Base-by-base conservation (phyloP, 495 filamentous ascomycete genomes). In the Trichocladium antarcticum region DNA sequence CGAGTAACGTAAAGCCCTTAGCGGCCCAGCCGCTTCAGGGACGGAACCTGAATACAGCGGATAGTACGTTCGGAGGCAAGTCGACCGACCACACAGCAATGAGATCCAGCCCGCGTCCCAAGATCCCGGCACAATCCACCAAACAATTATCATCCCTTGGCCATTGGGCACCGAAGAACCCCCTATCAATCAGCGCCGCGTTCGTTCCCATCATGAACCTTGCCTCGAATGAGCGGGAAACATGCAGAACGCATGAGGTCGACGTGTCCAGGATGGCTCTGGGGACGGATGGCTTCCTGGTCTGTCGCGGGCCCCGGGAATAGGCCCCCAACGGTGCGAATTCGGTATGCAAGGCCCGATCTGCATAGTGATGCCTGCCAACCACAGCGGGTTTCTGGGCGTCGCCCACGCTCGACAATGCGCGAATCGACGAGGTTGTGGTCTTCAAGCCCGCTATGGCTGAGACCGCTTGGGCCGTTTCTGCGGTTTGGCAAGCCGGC, bases 11-110 rank as follows among this genome's bases (percentile, higher is more conserved):
- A 22, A 14, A 14, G 8, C 9, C 6, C 8, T n/a, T n/a, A 27
- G 19, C 20, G 6, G 29, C 31, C 20, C 1, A 19, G 29, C n/a
- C 22, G 46, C 29, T 42, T 42, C 17, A 2, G 24, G 28, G 27
- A 34, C 15, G 37, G 27, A n/a, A n/a, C n/a, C n/a, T n/a, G n/a
- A 11, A 41, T 12, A 27, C 19, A 37, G 7, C 36, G 45, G 44
- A 24, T 39, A 32, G 37, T 11, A 37, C 37, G 14, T 32, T 37
- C 46, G 46, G 29, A 49, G 35, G 37, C 46, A 28, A 36, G 12
- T 16, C 19, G 5, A 20, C 9, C 31, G 5, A 20, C 9, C 31
- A 16, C 22, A 19, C 37, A 42, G 31, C 29, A 41, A 8, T 31
- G 24, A 22, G 4, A 32, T 22, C 16, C 37, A 28, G 34, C 5